These are phyloP conservation scores for Tetrahymena malaccensis DNA, from an alignment of 73 alveolate species.

Conservation along the genomic window DNA sequence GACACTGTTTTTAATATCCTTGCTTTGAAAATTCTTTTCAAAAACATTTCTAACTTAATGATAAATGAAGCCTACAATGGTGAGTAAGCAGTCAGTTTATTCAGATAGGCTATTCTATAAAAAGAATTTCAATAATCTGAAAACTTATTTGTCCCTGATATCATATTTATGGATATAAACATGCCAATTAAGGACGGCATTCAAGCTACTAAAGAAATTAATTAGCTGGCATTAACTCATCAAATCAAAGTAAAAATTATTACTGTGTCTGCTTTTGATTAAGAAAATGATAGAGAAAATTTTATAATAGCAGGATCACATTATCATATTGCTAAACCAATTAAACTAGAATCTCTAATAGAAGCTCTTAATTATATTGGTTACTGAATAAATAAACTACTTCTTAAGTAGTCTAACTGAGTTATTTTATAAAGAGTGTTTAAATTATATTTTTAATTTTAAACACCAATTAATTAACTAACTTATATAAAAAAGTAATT, in stretches of 20 bases:
- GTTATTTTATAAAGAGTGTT: too few relatives aligned
- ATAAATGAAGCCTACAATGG: slow-evolving; percentile 30
- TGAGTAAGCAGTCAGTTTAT: slow-evolving; percentile 1
- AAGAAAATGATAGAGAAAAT: not conserved
- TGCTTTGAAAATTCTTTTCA: slow-evolving; percentile 6
- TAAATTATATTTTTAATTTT: too few relatives aligned
- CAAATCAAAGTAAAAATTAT: not conserved
- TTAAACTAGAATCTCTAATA: not conserved
- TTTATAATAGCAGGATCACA: not conserved
- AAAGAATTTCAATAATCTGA: not conserved
- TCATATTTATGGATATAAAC: slow-evolving; percentile 34
- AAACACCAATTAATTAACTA: too few relatives aligned
- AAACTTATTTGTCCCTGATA: not conserved
- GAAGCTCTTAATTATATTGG: not conserved
- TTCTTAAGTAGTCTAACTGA: too few relatives aligned
- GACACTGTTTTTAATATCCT: slow-evolving; percentile 11
- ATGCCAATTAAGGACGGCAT: slow-evolving; percentile 33
- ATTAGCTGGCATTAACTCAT: not conserved
- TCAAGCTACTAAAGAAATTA: slow-evolving; percentile 13
- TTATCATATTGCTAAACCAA: not conserved
- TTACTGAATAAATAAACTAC: not conserved
- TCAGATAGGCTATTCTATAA: not conserved
- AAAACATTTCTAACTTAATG: not conserved
- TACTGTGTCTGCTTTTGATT: not conserved
- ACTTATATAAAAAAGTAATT: too few relatives aligned